Conservation (phyloP, 768 basidiomycete genomes). For the Trametes gibbosa region DNA sequence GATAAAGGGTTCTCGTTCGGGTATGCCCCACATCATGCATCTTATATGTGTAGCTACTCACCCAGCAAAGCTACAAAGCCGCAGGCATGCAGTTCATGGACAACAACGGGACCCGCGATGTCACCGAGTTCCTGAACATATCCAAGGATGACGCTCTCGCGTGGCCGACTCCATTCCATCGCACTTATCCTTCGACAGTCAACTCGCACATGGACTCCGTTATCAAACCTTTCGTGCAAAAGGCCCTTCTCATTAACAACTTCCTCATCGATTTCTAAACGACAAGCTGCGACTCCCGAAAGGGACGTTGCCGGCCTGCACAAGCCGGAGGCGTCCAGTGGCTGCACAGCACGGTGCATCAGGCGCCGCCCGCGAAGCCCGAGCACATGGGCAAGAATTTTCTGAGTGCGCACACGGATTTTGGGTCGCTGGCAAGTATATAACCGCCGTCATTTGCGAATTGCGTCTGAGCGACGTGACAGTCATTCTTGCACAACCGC, state of each 20-base stretch:
- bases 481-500: constrained; percentile 69
- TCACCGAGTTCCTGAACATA: constrained; percentile 37
- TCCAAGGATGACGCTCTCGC: constrained; percentile 37
- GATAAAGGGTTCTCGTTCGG: constrained; percentile 40
- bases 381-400: constrained; percentile 25
- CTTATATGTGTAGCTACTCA: background rate
- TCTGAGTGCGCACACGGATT: constrained; percentile 36
- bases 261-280: constrained; percentile 32
- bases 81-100: constrained; percentile 34
- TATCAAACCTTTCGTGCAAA: constrained; percentile 30
- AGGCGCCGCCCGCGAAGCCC: constrained; percentile 30
- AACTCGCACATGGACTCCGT: constrained; percentile 28
- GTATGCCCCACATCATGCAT: constrained; percentile 10
- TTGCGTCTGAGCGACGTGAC: background rate
- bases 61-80: constrained; percentile 26
- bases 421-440: constrained; percentile 33
- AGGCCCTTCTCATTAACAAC: constrained; percentile 29
- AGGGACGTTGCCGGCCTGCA: constrained; percentile 31
- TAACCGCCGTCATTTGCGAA: too few species aligned
- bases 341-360: constrained; percentile 34
- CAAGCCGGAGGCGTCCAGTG: constrained; percentile 26
- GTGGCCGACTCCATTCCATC: constrained; percentile 30
- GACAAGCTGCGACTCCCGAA: constrained; percentile 32
- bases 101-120: constrained; percentile 31
- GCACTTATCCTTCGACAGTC: constrained; percentile 33